phyloP scores from a whole-genome alignment of 2,329 filamentous ascomycete genomes.

The Arthrobotrys sinensis region DNA sequence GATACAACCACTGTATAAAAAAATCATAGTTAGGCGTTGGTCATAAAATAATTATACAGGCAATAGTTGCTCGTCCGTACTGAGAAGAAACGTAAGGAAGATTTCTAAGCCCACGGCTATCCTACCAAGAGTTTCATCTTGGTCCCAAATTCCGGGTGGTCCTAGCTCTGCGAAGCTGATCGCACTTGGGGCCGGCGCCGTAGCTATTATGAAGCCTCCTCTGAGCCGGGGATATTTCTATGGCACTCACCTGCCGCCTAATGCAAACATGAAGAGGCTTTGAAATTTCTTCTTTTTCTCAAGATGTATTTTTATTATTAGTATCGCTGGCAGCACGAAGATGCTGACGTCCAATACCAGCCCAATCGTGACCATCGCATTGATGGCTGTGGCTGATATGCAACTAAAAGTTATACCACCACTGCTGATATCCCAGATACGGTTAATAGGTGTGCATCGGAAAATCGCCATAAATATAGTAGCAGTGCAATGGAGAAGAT shows the following conservation, averaged over 20 bases:
- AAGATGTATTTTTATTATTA: background rate
- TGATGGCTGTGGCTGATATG: background rate
- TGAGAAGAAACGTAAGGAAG: background rate
- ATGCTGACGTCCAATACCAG: background rate
- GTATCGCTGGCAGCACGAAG: slow-evolving; percentile 17
- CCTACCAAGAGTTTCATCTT: too few species aligned
- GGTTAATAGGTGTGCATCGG: background rate
- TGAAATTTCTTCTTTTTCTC: slow-evolving; percentile 21
- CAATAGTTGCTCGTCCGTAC: background rate
- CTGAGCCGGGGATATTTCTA: too few species aligned
- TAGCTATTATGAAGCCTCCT: too few species aligned
- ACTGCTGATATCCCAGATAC: background rate
- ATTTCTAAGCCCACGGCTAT: background rate
- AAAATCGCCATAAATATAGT: slow-evolving; percentile 1
- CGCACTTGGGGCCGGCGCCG: too few species aligned
- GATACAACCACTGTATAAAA: slow-evolving; percentile 14
- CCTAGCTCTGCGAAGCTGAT: too few species aligned
- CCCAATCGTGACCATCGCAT: background rate
- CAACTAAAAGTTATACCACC: background rate
- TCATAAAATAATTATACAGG: too few species aligned
- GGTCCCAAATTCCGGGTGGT: too few species aligned
- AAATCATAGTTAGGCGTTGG: background rate
- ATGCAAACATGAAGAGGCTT: slow-evolving; percentile 24
- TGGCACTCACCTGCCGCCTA: slow-evolving; percentile 13
- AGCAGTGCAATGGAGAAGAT: background rate